Evolutionary conservation across 352 stramenopile genomes (phyloP).

Genomic region (Thalassiosira livingstoniorum): DNA sequence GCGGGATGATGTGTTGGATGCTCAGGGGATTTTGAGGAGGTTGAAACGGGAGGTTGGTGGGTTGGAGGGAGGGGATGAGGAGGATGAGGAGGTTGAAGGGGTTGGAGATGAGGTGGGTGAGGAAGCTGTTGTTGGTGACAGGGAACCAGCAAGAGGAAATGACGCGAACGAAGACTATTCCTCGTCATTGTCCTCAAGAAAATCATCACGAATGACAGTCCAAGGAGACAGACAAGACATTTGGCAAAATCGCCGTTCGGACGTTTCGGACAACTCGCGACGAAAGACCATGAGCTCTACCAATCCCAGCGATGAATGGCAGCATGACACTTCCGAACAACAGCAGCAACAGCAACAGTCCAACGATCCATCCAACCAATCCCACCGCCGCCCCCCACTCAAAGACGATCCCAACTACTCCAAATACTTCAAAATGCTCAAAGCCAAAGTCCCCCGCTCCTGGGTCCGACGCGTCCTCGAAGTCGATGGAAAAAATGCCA

Average conservation of each 20-base stretch:
- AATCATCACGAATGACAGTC: neutral
- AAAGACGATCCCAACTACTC: constrained; percentile 48
- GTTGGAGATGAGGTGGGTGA: too few relatives aligned
- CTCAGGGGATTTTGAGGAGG: constrained; percentile 21
- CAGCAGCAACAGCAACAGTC: too few relatives aligned
- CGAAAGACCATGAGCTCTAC: too few relatives aligned
- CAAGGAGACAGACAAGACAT: neutral
- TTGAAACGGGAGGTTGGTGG: constrained; percentile 49
- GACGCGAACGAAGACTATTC: too few relatives aligned
- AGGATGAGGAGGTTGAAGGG: too few relatives aligned
- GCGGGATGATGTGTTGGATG: constrained; percentile 36
- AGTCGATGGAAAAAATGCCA: constrained; percentile 55
- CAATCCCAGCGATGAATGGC: too few relatives aligned
- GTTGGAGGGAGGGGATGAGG: too few relatives aligned
- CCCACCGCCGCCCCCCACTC: neutral
- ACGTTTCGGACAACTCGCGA: too few relatives aligned
- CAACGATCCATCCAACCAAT: too few relatives aligned
- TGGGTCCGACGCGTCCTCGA: constrained; percentile 63
- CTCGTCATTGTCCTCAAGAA: neutral
- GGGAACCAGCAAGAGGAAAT: too few relatives aligned
- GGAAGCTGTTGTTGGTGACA: too few relatives aligned
- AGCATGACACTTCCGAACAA: too few relatives aligned
- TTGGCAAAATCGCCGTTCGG: neutral
- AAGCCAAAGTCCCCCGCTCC: constrained; percentile 89
- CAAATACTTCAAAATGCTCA: constrained; percentile 94